phyloP scores from a whole-genome alignment of 345 rosid species.

The Gossypium turneri region DNA sequence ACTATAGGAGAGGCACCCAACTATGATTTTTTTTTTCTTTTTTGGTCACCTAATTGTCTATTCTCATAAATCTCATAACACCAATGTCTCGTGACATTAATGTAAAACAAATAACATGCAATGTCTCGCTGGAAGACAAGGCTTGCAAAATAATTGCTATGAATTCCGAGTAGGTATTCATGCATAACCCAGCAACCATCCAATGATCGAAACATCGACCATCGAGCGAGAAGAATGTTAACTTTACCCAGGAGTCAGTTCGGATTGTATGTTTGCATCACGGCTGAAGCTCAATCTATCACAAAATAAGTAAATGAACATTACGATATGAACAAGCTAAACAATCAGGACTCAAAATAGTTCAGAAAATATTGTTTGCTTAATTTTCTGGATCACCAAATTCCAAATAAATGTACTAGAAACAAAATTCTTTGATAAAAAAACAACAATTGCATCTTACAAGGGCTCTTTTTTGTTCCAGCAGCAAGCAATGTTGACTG shows the following conservation, averaged over 20 bases:
- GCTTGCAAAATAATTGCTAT: background rate
- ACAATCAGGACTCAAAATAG: background rate
- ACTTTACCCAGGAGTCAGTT: background rate
- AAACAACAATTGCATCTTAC: background rate
- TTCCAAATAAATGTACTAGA: background rate
- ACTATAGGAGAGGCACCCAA: no score
- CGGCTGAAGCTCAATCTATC: background rate
- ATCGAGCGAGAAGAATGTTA: background rate
- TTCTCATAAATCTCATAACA: background rate
- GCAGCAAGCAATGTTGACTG: background rate
- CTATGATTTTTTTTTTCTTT: no score
- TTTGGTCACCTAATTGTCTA: no score
- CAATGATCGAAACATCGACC: background rate
- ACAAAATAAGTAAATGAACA: background rate
- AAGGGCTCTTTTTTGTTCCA: background rate
- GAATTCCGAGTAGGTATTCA: background rate
- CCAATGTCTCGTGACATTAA: background rate
- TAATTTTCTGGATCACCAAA: background rate
- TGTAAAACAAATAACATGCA: background rate
- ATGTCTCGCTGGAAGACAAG: background rate
- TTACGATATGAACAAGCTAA: background rate
- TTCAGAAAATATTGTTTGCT: background rate
- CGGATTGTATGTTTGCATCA: background rate
- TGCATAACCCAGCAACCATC: background rate
- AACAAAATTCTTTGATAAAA: constrained; percentile 9